Evolutionary conservation across 164 flowering plant genomes (phyloP).

Genomic region (Chloranthus sessilifolius): DNA sequence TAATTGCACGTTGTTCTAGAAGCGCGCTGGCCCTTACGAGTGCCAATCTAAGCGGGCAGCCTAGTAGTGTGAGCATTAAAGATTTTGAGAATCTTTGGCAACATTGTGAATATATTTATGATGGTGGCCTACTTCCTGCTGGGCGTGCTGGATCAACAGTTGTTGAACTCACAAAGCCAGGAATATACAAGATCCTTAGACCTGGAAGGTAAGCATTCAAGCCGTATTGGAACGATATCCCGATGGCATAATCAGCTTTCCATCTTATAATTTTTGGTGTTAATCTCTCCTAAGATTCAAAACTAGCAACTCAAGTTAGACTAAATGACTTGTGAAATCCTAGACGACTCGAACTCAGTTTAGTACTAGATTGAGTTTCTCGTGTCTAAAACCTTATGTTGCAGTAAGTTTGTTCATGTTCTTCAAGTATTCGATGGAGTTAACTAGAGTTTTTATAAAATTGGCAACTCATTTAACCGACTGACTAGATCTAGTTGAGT

Average conservation of each 20-base stretch:
- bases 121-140: slow-evolving; percentile 81
- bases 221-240: neutral
- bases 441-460: too few species aligned
- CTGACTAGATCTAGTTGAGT: too few species aligned
- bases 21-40: slow-evolving; percentile 93
- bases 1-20: slow-evolving; percentile 60
- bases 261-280: neutral
- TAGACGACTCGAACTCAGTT: neutral
- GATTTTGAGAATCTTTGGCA: slow-evolving; percentile 88
- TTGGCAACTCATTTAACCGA: too few species aligned
- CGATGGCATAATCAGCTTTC: neutral
- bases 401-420: too few species aligned
- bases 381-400: neutral
- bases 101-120: slow-evolving; percentile 74
- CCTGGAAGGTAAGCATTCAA: slow-evolving; percentile 68
- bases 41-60: slow-evolving; percentile 84
- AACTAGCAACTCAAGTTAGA: neutral
- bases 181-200: slow-evolving; percentile 76
- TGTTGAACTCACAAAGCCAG: slow-evolving; percentile 66
- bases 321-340: too few species aligned
- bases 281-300: neutral
- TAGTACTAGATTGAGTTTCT: neutral
- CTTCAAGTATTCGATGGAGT: too few species aligned
- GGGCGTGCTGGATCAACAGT: slow-evolving; percentile 95
- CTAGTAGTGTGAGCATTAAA: slow-evolving; percentile 69